These are phyloP conservation scores for Durusdinium trenchii DNA, from an alignment of 73 alveolate genomes.

Conservation along the genomic window DNA sequence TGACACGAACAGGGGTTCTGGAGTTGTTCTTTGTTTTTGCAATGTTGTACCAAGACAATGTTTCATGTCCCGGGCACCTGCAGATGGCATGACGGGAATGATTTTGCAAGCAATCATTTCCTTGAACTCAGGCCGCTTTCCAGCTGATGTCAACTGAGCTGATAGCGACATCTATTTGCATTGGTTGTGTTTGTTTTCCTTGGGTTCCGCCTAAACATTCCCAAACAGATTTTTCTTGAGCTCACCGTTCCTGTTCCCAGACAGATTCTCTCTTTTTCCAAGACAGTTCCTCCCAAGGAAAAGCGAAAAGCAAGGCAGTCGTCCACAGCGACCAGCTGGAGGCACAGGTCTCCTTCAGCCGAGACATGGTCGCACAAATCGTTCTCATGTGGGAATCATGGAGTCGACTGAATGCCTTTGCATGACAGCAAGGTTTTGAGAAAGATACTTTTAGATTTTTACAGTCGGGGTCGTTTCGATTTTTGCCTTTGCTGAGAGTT, in stretches of 20 bases:
- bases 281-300: background rate
- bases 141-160: conserved; percentile 93
- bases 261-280: background rate
- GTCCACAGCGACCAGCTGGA: conserved; percentile 94
- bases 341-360: conserved; percentile 96
- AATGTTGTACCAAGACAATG: background rate
- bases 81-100: no score
- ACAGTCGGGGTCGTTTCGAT: background rate
- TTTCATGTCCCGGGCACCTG: no score
- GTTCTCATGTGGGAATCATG: background rate
- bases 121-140: conserved; percentile 73
- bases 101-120: no score
- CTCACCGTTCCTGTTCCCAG: background rate
- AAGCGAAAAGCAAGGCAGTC: conserved; percentile 91
- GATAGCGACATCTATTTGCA: conserved; percentile 18
- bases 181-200: no score
- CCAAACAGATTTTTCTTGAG: no score
- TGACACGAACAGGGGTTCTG: background rate
- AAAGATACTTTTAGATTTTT: no score
- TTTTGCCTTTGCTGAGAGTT: background rate
- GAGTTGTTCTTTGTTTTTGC: background rate
- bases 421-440: background rate
- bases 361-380: background rate
- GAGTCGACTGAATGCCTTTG: background rate
- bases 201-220: background rate